Base-by-base conservation (phyloP, 805 yeast genomes). In the Spencermartinsiella europaea region DNA sequence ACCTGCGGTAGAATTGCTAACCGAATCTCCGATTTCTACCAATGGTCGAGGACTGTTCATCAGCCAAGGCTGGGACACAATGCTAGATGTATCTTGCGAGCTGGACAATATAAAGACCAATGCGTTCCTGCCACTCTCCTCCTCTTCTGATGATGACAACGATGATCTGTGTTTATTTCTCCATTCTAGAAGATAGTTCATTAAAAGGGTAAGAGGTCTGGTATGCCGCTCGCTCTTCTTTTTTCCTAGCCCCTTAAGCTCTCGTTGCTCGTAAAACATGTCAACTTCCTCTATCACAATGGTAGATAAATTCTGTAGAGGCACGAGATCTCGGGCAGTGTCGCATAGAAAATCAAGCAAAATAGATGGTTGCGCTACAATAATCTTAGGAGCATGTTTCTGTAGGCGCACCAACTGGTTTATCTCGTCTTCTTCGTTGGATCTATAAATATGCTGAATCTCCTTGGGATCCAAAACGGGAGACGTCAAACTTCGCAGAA, bases 301-400 rank as follows among this genome's bases (percentile, higher is more conserved):
- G 46, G 54, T 58, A 3, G 53, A 47, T 2, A 59, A 44, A 19
- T 45, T 31, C 7, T 37, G 15, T 7, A 60, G 45, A 1, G 47
- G 50, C 3, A 57, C 38, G 8, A 56, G 41, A 7, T 47, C 16
- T 15, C 53, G 19, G 37, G 59, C 60, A 25, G 55, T 50, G 12
- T 72, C 63, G 3, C 68, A 52, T 41, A 74, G 55, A 46, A 73
- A 67, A 54, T 77, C 83, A 33, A 76, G 61, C 38, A 77, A 52
- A 40, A 81, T 57, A 5, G 75, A 73, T 0, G 83, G 83, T 0
- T 82, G 77, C 2, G 77, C 78, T n/a, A 77, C 67, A 21, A 77
- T 53, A n/a, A 77, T 71, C 15, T 71, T 75, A 1, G 77, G 71
- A 10, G 38, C 38, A 4, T 57, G 61, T 36, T 49, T 21, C 5